Evolutionary conservation across 345 rosid species (phyloP).

Genomic region (Pistacia atlantica): DNA sequence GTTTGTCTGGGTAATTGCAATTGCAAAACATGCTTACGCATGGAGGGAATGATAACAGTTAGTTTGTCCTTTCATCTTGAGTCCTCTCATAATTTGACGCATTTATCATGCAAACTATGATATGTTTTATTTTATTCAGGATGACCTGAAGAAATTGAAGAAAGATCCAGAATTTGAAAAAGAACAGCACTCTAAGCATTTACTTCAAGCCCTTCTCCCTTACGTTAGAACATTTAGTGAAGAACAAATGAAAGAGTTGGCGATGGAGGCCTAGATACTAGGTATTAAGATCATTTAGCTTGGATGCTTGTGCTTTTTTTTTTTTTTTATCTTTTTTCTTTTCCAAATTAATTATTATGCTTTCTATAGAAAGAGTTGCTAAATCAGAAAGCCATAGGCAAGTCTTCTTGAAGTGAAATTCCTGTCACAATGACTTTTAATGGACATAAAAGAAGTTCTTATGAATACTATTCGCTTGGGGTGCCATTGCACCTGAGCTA

Average conservation of each 20-base stretch:
- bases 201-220: constrained; percentile 39
- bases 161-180: not conserved
- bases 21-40: constrained; percentile 69
- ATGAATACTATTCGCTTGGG: not conserved
- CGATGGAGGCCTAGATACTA: constrained; percentile 31
- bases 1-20: constrained; percentile 56
- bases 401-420: not conserved
- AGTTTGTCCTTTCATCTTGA: constrained; percentile 17
- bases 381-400: not conserved
- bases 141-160: constrained; percentile 24
- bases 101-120: not conserved
- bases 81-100: not conserved
- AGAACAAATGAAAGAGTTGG: constrained; percentile 41
- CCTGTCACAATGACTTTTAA: not conserved
- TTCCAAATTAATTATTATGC: not conserved
- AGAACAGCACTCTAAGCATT: constrained; percentile 28
- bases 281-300: constrained; percentile 31
- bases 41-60: constrained; percentile 35
- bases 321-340: not conserved
- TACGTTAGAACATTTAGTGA: constrained; percentile 28
- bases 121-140: not conserved
- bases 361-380: not conserved
- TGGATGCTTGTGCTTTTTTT: not conserved
- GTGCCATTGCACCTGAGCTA: not conserved
- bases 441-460: not conserved